Conservation (phyloP, 805 yeast genomes). For the Cyberlindnera mississippiensis region DNA sequence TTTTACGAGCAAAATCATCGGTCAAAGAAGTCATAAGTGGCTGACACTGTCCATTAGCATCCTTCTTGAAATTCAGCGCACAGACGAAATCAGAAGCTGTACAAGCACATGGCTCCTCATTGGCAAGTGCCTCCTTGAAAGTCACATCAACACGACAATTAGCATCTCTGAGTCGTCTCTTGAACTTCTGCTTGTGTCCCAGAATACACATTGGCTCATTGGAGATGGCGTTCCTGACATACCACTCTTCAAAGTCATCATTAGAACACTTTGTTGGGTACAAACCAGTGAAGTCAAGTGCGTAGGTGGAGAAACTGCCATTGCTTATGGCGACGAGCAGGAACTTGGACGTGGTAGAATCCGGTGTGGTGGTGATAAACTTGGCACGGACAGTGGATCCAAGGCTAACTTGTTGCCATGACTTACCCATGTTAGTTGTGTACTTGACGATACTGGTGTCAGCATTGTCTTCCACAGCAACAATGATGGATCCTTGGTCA, state of each 20-base stretch:
- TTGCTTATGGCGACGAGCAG: slow-evolving; percentile 41
- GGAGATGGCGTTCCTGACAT: slow-evolving; percentile 38
- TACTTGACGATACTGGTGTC: slow-evolving; percentile 39
- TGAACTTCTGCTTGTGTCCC: slow-evolving; percentile 64
- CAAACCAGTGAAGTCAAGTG: slow-evolving; percentile 55
- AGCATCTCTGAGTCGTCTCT: slow-evolving; percentile 60
- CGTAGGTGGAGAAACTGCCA: slow-evolving; percentile 24
- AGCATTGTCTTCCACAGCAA: slow-evolving; percentile 49
- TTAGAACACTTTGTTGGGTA: slow-evolving; percentile 39
- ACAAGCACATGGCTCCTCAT: slow-evolving; percentile 61
- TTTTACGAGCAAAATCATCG: slow-evolving; percentile 26
- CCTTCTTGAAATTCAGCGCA: slow-evolving; percentile 43
- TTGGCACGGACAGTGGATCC: slow-evolving; percentile 40
- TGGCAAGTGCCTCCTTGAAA: slow-evolving; percentile 34
- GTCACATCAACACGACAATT: slow-evolving; percentile 46
- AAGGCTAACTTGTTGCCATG: slow-evolving; percentile 55
- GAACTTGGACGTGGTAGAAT: slow-evolving; percentile 64
- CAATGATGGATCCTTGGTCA: slow-evolving; percentile 70
- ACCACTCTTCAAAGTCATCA: slow-evolving; percentile 62
- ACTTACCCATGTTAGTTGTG: slow-evolving; percentile 69
- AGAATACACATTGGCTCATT: slow-evolving; percentile 47
- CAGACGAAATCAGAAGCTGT: slow-evolving; percentile 69
- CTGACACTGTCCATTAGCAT: slow-evolving; percentile 44
- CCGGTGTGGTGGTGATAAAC: slow-evolving; percentile 53
- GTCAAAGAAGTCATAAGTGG: slow-evolving; percentile 25